phyloP scores from a whole-genome alignment of 768 basidiomycete species.

The Saitozyma podzolica region DNA sequence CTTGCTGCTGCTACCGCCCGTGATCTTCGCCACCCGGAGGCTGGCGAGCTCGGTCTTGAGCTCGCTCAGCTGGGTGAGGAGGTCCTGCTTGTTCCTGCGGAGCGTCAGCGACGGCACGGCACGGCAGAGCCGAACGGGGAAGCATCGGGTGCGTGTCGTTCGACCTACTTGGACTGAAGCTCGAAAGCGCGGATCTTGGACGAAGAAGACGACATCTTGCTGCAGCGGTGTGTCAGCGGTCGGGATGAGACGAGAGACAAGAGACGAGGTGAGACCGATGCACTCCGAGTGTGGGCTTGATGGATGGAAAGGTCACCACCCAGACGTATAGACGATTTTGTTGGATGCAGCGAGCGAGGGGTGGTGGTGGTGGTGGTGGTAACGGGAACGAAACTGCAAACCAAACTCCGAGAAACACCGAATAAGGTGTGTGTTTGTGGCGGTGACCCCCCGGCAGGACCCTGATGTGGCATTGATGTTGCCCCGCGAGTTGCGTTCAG shows the following conservation, averaged over 20 bases:
- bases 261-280: too few species aligned
- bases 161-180: conserved; percentile 53
- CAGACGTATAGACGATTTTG: too few species aligned
- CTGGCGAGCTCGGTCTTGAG: conserved; percentile 91
- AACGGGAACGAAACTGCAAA: neutral
- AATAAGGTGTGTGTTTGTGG: too few species aligned
- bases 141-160: neutral
- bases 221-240: conserved; percentile 3
- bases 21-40: conserved; percentile 97
- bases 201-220: conserved; percentile 46
- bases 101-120: conserved; percentile 15
- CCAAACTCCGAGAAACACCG: too few species aligned
- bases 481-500: too few species aligned
- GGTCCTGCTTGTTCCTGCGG: conserved; percentile 89
- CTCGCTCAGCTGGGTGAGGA: conserved; percentile 87
- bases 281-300: too few species aligned
- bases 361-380: conserved; percentile 1
- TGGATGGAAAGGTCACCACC: too few species aligned
- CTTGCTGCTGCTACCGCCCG: conserved; percentile 91
- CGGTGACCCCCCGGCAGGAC: too few species aligned
- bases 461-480: too few species aligned
- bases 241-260: too few species aligned
- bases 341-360: too few species aligned
- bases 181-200: conserved; percentile 53
- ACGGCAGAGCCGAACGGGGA: neutral